Base-by-base conservation (phyloP, 2,329 filamentous ascomycete genomes). In the Cercospora sesami region DNA sequence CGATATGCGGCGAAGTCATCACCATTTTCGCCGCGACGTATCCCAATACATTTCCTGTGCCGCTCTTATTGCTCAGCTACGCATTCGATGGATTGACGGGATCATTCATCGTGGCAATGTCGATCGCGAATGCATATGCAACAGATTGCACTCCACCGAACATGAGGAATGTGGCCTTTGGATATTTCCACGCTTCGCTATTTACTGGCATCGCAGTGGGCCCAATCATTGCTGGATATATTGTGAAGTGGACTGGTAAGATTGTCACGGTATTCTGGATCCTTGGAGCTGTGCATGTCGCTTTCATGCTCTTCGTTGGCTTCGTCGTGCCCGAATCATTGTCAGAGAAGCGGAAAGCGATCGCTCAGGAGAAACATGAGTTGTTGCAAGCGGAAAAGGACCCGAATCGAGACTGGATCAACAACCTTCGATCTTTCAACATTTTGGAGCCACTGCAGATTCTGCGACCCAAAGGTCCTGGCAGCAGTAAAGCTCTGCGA, bases 171-270 rank as follows among this genome's bases (percentile, higher is more conserved):
- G 91, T 96, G 7, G 88, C 89, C 4, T 95, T 98, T 78, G 94
- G 93, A 6, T 94, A 94, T 77, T 90, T 98, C 74, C 92, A 98
- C 75, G 93, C 92, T 10, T 93, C 90, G 73, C 83, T 99, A 8
- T 98, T 97, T 79, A 86, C 87, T 1, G 95, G 95, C n/a, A 87
- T 98, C 57, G 94, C 95, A 0, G 80, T 94, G 33, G 95, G 95
- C 0, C 95, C 95, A 7, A 84, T 96, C 2, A 76, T 96, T 23
- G 90, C 93, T 0, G 94, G 91, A 2, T 90, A 91, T 73, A 83
- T 97, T 53, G 90, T 97, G 74, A 87, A 91, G 74, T 86, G 84
- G 78, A 94, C 91, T 0, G 91, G 91, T 7, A 87, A 87, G 53
- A 84, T 96, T 16, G 78, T 97, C 6, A 86, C 88, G n/a, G 86